These are phyloP conservation scores for Escovopsis sp. DNA, from an alignment of 2,329 filamentous ascomycete genomes.

Conservation along the genomic window DNA sequence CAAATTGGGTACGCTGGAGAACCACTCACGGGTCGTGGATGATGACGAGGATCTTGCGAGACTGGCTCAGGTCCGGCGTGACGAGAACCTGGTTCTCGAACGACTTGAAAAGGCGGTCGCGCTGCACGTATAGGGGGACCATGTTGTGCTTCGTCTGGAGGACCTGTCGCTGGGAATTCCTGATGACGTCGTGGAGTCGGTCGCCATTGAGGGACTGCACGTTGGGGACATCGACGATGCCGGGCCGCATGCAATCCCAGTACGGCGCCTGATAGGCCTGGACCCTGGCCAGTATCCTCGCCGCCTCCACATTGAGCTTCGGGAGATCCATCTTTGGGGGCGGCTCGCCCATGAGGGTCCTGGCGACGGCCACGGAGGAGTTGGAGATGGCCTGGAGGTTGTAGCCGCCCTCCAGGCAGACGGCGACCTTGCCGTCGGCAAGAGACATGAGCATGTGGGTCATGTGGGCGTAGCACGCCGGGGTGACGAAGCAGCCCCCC, in stretches of 20 bases:
- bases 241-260: conserved; percentile 79
- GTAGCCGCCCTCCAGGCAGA: conserved; percentile 92
- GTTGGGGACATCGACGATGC: conserved; percentile 39
- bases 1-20: not conserved
- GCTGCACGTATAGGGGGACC: conserved; percentile 65
- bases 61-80: conserved; percentile 53
- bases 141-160: conserved; percentile 63
- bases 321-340: conserved; percentile 48
- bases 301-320: conserved; percentile 42
- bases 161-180: conserved; percentile 57
- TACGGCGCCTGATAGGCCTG: conserved; percentile 51
- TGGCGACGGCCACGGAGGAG: conserved; percentile 80
- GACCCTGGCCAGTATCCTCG: conserved; percentile 40
- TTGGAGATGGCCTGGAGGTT: conserved; percentile 86
- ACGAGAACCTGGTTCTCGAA: conserved; percentile 81
- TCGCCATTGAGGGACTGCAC: conserved; percentile 38
- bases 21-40: conserved; percentile 72
- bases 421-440: conserved; percentile 74
- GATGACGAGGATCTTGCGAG: conserved; percentile 61
- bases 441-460: conserved; percentile 98
- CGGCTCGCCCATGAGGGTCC: conserved; percentile 89
- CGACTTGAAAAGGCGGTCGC: conserved; percentile 54
- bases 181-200: conserved; percentile 66
- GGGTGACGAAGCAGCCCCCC: conserved; percentile 84
- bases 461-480: conserved; percentile 91